Conservation (phyloP, 2,329 filamentous ascomycete species). For the Teratosphaeria gauchensis region DNA sequence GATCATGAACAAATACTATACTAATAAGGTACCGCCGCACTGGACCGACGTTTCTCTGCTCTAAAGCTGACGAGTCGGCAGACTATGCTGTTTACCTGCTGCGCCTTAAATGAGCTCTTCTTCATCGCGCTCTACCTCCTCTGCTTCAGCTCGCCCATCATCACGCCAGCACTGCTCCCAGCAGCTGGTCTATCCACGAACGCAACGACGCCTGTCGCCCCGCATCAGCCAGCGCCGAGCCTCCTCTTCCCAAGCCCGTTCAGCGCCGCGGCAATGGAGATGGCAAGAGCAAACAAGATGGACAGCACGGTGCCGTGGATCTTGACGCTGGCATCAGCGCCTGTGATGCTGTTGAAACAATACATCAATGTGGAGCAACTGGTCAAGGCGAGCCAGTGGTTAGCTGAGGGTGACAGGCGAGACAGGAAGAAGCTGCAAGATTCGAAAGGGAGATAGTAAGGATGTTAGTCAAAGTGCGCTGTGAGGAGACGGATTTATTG, state of each 20-base stretch:
- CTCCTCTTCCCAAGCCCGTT: constrained; percentile 81
- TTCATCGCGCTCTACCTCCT: constrained; percentile 98
- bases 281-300: constrained; percentile 81
- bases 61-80: constrained; percentile 29
- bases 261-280: constrained; percentile 83
- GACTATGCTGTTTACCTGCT: constrained; percentile 86
- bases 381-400: constrained; percentile 81
- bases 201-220: constrained; percentile 32
- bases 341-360: constrained; percentile 87
- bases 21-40: constrained; percentile 65
- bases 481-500: not conserved
- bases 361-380: constrained; percentile 90
- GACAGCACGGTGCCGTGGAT: constrained; percentile 59
- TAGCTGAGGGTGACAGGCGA: constrained; percentile 73
- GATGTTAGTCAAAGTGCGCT: not conserved
- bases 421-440: constrained; percentile 17
- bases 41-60: not conserved
- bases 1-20: constrained; percentile 92
- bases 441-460: not conserved
- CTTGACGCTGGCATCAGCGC: constrained; percentile 67
- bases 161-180: constrained; percentile 72
- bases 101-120: constrained; percentile 86
- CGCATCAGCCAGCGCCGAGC: constrained; percentile 43
- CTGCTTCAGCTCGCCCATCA: constrained; percentile 83
- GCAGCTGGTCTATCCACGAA: constrained; percentile 4